phyloP scores from a whole-genome alignment of 2,329 filamentous ascomycete species.

The Aspergillus sp. region DNA sequence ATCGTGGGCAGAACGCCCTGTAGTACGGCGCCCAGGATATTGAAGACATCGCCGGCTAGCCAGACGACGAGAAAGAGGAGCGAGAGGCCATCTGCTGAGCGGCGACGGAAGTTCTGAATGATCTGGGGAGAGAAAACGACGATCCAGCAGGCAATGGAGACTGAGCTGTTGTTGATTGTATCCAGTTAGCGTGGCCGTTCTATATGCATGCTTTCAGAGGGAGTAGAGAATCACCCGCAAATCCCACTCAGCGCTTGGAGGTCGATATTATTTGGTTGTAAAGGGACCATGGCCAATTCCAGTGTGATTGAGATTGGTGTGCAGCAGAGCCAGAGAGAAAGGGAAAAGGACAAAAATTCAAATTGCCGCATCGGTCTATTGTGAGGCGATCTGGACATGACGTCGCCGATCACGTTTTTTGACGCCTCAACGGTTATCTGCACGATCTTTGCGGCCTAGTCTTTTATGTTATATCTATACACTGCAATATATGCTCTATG shows the following conservation, averaged over 20 bases:
- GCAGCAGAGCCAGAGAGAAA: too few species aligned
- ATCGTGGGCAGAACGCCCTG: conserved; percentile 92
- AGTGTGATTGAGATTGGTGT: too few species aligned
- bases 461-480: too few species aligned
- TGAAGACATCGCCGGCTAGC: conserved; percentile 92
- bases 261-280: conserved; percentile 47
- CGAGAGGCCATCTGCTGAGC: conserved; percentile 79
- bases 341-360: too few species aligned
- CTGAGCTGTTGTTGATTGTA: conserved; percentile 52
- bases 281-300: not conserved
- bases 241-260: conserved; percentile 89
- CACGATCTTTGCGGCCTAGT: too few species aligned
- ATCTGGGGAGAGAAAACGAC: conserved; percentile 97
- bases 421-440: too few species aligned
- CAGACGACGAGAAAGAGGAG: conserved; percentile 89
- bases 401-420: too few species aligned
- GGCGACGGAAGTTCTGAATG: conserved; percentile 81
- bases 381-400: too few species aligned
- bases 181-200: not conserved
- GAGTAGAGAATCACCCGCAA: conserved; percentile 52
- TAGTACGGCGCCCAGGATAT: conserved; percentile 83
- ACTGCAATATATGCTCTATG: too few species aligned
- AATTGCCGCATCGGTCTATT: too few species aligned
- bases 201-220: not conserved
- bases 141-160: conserved; percentile 96